Percentiles rank a stretch among this genome's conserved stretches.
Evolutionary conservation across 202 grass and related monocot genomes (phyloP).

Genomic region (Musa balbisiana): DNA sequence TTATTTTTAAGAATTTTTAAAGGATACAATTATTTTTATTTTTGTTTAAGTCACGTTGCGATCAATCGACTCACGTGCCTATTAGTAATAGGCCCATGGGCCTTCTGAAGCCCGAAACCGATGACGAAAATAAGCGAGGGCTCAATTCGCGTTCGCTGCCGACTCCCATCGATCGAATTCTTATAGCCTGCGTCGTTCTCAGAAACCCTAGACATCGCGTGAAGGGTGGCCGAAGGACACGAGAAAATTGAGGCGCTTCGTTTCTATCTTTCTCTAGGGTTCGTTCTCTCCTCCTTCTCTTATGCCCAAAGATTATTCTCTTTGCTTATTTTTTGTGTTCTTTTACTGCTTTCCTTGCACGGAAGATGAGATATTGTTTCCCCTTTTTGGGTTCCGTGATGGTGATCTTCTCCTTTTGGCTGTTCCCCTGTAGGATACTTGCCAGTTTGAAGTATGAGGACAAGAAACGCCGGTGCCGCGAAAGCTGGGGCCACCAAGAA

Average conservation of each 20-base stretch:
- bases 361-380: background rate
- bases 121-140: background rate
- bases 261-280: too few species aligned
- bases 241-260: too few species aligned
- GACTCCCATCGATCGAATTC: too few species aligned
- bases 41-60: background rate
- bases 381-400: background rate
- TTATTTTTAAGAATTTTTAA: background rate
- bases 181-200: too few species aligned
- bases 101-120: background rate
- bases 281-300: too few species aligned
- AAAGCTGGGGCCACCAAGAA: slow-evolving; percentile 13
- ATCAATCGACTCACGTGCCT: background rate
- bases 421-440: background rate
- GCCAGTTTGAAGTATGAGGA: slow-evolving; percentile 13
- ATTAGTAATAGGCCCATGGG: background rate
- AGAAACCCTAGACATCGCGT: background rate
- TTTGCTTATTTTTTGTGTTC: background rate
- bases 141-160: background rate
- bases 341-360: background rate
- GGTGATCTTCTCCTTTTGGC: background rate
- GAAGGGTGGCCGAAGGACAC: too few species aligned
- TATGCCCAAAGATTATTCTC: background rate
- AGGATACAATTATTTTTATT: background rate
- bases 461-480: background rate